Percentiles rank a stretch among this genome's conserved stretches.
Conservation (phyloP, 2,329 filamentous ascomycete genomes). For the Botryotinia calthae region DNA sequence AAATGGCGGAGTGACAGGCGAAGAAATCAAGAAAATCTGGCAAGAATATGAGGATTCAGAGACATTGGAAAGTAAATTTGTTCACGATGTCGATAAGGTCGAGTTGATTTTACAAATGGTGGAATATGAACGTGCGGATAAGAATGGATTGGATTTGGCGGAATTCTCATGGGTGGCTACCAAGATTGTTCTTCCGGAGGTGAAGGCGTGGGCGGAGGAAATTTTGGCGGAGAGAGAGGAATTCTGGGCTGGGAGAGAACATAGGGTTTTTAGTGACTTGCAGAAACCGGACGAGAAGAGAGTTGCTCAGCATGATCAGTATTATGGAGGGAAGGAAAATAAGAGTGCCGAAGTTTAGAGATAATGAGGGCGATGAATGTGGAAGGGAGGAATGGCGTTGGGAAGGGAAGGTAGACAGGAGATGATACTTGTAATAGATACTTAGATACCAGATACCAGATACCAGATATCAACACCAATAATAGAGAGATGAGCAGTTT, state of each 20-base stretch:
- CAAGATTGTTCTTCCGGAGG: slow-evolving; percentile 72
- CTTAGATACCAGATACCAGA: background rate
- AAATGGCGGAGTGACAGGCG: slow-evolving; percentile 65
- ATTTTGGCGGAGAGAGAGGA: slow-evolving; percentile 71
- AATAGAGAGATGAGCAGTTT: background rate
- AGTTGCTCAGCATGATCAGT: slow-evolving; percentile 19
- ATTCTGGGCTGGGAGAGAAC: slow-evolving; percentile 59
- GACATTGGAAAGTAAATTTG: slow-evolving; percentile 82
- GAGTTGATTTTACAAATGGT: slow-evolving; percentile 93
- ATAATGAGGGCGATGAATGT: background rate
- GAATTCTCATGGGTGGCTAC: slow-evolving; percentile 82
- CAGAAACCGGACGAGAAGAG: slow-evolving; percentile 11
- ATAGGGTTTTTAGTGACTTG: background rate
- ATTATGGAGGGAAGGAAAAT: slow-evolving; percentile 23
- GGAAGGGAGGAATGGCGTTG: background rate
- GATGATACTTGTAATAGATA: background rate
- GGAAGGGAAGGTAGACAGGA: background rate
- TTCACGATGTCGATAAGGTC: slow-evolving; percentile 97
- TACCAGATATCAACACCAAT: background rate
- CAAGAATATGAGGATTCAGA: slow-evolving; percentile 89
- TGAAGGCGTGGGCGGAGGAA: slow-evolving; percentile 74
- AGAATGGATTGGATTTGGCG: slow-evolving; percentile 63
- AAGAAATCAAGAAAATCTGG: slow-evolving; percentile 77
- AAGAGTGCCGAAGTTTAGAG: background rate
- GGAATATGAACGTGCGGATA: slow-evolving; percentile 80